Evolutionary conservation across 306 rosid species (phyloP), one percentile per base, ranked within the genome.

Genomic region (Glycyrrhiza uralensis): DNA sequence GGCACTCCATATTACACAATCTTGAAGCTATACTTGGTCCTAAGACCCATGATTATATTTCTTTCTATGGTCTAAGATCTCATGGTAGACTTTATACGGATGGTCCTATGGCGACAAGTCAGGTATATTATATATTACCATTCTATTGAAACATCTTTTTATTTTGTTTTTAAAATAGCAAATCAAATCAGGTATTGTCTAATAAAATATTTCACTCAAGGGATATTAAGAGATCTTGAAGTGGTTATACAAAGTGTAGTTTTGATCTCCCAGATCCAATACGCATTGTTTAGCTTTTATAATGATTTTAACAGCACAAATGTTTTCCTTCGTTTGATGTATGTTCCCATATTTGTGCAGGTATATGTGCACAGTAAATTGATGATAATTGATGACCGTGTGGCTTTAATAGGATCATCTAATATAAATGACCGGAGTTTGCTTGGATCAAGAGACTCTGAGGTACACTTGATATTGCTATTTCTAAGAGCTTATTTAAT

Each of bases 391-490:
- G 99, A 95, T 73, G 99, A 91, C 56, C 92, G 90, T 61, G 79
- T 79, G 41, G 74, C 96, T 64, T 52, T 91, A 66, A 85, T 95
- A 74, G 99, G 99, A 71, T 95, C 99, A 3, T 96, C 99, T 46
- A 95, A 95, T 76, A 91, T 95, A 79, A 95, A 95, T 19, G 99
- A 91, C 76, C 82, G 97, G 77, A 95, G 97, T 84, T 84, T 95
- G 85, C 93, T 91, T 42, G 99, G 99, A 59, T 85, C 86, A 39
- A 89, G 99, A 81, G 99, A 95, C 79, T 95, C 99, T 49, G 96
- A 95, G 97, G 99, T 95, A 81, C 74, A 41, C 47, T 35, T 71
- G 39, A 39, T 71, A 18, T 70, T 46, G 22, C 54, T 39, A 28
- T 57, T 65, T 50, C 47, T 69, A 32, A 62, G 28, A 62, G 62